Conservation (phyloP, 768 basidiomycete species). For the Epithele typhae region DNA sequence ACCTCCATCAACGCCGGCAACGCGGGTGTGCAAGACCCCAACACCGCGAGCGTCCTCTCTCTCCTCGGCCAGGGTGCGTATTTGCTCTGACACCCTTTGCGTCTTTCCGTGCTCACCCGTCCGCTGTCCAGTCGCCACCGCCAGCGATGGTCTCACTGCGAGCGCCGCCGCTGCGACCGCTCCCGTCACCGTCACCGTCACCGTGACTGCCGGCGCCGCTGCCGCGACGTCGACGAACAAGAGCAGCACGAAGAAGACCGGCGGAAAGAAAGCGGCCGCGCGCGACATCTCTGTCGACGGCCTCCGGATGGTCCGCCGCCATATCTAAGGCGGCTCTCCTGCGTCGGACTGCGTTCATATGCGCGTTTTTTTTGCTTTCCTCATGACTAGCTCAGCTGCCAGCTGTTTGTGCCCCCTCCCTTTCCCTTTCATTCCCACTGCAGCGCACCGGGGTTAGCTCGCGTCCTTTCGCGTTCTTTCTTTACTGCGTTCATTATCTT, state of each 20-base stretch:
- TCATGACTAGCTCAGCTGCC: too few species aligned
- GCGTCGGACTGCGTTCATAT: too few species aligned
- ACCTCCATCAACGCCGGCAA: slow-evolving; percentile 23
- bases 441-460: too few species aligned
- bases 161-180: background rate
- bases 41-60: slow-evolving; percentile 20
- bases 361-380: too few species aligned
- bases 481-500: too few species aligned
- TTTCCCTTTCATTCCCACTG: too few species aligned
- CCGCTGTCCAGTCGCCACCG: background rate
- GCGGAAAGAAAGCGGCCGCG: too few species aligned
- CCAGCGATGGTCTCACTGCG: background rate
- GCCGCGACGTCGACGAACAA: background rate
- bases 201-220: background rate
- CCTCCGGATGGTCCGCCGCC: too few species aligned
- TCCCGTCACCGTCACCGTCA: background rate
- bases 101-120: background rate
- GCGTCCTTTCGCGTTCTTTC: too few species aligned
- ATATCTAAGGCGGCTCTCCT: too few species aligned
- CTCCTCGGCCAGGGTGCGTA: slow-evolving; percentile 22
- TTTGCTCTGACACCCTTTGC: background rate
- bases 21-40: slow-evolving; percentile 19
- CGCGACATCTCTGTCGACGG: background rate
- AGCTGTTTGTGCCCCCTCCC: too few species aligned
- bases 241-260: background rate